Evolutionary conservation across 2,329 filamentous ascomycete species (phyloP).

Genomic region (Exophiala lecanii-corni): DNA sequence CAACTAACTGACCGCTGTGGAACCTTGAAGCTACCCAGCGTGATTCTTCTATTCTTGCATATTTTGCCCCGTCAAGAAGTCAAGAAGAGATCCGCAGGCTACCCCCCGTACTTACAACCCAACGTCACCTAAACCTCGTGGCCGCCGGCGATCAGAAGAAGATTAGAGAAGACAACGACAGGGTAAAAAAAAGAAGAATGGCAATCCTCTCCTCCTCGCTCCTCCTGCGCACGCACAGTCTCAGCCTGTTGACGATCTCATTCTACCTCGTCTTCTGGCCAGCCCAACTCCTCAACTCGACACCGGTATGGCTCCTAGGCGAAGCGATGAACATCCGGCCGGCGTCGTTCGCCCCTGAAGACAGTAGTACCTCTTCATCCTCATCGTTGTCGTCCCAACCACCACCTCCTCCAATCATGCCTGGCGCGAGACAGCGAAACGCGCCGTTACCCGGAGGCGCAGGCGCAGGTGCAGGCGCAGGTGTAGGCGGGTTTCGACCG

Average conservation of each 20-base stretch:
- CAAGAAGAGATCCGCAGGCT: too few relatives aligned
- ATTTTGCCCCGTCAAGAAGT: too few relatives aligned
- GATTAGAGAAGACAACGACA: too few relatives aligned
- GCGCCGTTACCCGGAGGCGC: too few relatives aligned
- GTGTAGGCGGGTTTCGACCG: neutral
- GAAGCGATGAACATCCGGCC: conserved; percentile 23
- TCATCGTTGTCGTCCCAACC: neutral
- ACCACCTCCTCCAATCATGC: neutral
- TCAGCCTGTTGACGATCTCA: conserved; percentile 17
- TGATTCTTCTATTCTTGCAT: too few relatives aligned
- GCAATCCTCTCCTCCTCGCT: conserved; percentile 22
- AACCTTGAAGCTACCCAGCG: too few relatives aligned
- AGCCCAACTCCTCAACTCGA: conserved; percentile 16
- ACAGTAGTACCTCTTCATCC: neutral
- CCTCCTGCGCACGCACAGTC: conserved; percentile 20
- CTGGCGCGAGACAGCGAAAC: conserved; percentile 1
- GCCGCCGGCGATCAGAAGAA: too few relatives aligned
- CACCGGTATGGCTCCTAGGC: conserved; percentile 24
- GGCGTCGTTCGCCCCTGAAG: conserved; percentile 17
- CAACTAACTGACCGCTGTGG: too few relatives aligned
- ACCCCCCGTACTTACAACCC: too few relatives aligned
- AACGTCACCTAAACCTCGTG: too few relatives aligned
- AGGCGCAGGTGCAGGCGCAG: too few relatives aligned
- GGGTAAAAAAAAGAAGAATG: too few relatives aligned
- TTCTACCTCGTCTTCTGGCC: conserved; percentile 24